Percentiles rank a stretch among this genome's conserved stretches.
phyloP scores from a whole-genome alignment of 164 flowering plant species.

The Tetracentron sinense region DNA sequence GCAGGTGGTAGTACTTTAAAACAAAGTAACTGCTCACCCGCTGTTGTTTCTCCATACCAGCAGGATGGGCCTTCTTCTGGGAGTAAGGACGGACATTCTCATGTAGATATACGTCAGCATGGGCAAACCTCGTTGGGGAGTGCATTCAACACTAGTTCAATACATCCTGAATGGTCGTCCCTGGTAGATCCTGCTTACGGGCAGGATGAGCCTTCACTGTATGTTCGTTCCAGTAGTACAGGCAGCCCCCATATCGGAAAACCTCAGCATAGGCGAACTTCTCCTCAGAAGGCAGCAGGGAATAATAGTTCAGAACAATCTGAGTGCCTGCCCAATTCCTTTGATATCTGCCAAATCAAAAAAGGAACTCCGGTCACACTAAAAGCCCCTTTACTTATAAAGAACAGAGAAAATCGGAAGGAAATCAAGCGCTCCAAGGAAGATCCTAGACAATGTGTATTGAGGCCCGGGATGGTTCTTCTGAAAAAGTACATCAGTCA shows the following conservation, averaged over 20 bases:
- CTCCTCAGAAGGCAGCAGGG: not conserved
- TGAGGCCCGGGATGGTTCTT: slow-evolving; percentile 69
- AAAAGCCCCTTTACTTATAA: slow-evolving; percentile 41
- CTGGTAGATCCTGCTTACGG: not conserved
- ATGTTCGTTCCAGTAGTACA: not conserved
- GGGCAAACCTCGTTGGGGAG: not conserved
- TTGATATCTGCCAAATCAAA: slow-evolving; percentile 46
- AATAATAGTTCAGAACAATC: not conserved
- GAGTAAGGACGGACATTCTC: not conserved
- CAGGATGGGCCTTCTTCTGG: not conserved
- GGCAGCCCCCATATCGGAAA: not conserved
- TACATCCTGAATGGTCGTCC: not conserved
- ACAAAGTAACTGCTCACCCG: not conserved
- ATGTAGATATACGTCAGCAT: no score
- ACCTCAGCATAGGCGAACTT: not conserved
- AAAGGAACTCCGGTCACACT: slow-evolving; percentile 21
- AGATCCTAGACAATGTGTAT: slow-evolving; percentile 10
- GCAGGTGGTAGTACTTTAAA: not conserved
- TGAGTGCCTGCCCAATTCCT: slow-evolving; percentile 11
- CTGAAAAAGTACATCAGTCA: slow-evolving; percentile 44
- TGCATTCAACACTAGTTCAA: not conserved
- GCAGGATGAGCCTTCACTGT: not conserved
- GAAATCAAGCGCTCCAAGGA: slow-evolving; percentile 27
- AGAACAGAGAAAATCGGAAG: slow-evolving; percentile 43
- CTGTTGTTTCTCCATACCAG: not conserved